Evolutionary conservation across 768 basidiomycete species (phyloP).

Genomic region (Boletus speciosus): DNA sequence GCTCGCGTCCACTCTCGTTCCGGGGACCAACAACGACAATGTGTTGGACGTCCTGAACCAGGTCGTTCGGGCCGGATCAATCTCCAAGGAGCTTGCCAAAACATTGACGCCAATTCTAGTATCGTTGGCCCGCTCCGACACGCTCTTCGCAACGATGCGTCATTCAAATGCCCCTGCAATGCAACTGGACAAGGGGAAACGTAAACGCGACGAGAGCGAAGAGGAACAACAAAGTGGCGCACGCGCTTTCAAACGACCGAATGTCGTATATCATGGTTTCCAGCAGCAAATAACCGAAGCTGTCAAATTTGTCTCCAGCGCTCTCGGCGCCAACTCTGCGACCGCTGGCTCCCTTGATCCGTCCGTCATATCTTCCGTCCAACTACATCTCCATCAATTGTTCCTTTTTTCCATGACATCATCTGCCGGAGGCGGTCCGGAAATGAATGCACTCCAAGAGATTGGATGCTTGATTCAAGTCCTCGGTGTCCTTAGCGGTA

Average conservation of each 20-base stretch:
- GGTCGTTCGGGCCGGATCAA: constrained; percentile 43
- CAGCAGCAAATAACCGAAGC: constrained; percentile 59
- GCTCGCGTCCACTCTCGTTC: constrained; percentile 50
- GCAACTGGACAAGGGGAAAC: constrained; percentile 69
- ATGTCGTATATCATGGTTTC: constrained; percentile 44
- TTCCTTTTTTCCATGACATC: constrained; percentile 78
- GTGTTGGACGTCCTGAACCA: constrained; percentile 55
- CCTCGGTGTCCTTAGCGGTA: constrained; percentile 73
- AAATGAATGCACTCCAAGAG: constrained; percentile 64
- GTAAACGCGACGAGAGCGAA: constrained; percentile 59
- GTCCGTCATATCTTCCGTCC: constrained; percentile 63
- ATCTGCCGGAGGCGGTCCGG: constrained; percentile 48
- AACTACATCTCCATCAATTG: constrained; percentile 68
- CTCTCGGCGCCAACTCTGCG: constrained; percentile 39
- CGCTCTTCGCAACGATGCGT: constrained; percentile 61
- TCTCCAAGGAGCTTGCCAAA: constrained; percentile 52
- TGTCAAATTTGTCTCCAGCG: constrained; percentile 51
- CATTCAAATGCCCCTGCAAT: constrained; percentile 61
- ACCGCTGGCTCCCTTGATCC: constrained; percentile 49
- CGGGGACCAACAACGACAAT: constrained; percentile 40
- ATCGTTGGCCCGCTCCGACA: constrained; percentile 60
- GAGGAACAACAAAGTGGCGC: constrained; percentile 27
- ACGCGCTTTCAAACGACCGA: constrained; percentile 44
- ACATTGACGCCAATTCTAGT: constrained; percentile 62
- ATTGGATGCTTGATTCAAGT: constrained; percentile 80